These are phyloP conservation scores for Psilocybe azurescens DNA, from an alignment of 768 basidiomycete species.

Conservation along the genomic window DNA sequence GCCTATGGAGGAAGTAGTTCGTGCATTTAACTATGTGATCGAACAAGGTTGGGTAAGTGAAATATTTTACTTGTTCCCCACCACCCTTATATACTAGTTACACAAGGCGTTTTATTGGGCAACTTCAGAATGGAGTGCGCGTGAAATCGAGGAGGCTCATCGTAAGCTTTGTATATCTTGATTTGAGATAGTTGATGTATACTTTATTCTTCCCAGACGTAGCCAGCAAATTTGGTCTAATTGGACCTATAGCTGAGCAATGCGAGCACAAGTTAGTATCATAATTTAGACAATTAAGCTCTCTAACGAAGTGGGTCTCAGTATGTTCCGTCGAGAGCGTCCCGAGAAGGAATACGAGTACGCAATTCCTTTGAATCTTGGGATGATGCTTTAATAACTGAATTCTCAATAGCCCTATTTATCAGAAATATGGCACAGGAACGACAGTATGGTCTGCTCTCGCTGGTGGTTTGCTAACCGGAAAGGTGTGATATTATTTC, in stretches of 20 bases:
- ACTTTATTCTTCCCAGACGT: constrained; percentile 48
- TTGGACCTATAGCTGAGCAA: constrained; percentile 79
- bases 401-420: constrained; percentile 50
- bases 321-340: constrained; percentile 78
- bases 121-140: constrained; percentile 80
- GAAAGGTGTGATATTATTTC: constrained; percentile 54
- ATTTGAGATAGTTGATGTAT: neutral
- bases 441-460: constrained; percentile 81
- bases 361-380: constrained; percentile 17
- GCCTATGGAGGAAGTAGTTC: constrained; percentile 79
- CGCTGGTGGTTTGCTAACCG: constrained; percentile 76
- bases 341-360: constrained; percentile 83
- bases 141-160: constrained; percentile 69
- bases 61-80: neutral
- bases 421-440: constrained; percentile 68
- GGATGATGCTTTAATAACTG: neutral
- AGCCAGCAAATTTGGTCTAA: constrained; percentile 67
- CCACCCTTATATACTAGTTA: constrained; percentile 5
- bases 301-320: constrained; percentile 24
- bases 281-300: too few species aligned
- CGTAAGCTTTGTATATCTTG: constrained; percentile 41
- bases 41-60: constrained; percentile 65
- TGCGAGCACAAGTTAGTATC: constrained; percentile 63
- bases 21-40: constrained; percentile 82
- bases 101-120: constrained; percentile 70